Evolutionary conservation across 192 early-diverging fungal species (phyloP), one percentile per base, ranked within the genome.

Genomic region (Coemansia sp.): DNA sequence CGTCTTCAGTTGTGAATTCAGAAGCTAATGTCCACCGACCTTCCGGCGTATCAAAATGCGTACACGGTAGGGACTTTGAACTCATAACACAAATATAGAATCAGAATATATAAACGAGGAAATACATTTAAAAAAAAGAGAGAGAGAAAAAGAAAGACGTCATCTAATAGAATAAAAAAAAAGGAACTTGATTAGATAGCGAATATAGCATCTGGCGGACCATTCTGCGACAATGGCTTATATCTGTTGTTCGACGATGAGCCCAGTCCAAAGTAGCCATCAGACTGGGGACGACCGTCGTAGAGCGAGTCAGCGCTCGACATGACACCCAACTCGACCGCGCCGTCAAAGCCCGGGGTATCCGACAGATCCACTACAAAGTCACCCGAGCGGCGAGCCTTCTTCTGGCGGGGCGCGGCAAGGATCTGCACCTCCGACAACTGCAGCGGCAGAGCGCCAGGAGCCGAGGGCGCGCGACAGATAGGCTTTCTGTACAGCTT

Each of bases 401-500:
- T 54, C 49, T 52, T 52, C 20, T 20, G 64, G 2, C 71, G 60
- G 42, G 76, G 76, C 0, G 75, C 80, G 5, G 75, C 24, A 24
- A 76, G 40, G 9, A 84, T 76, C 4, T 47, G 67, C 9, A 84
- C 81, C n/a, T 78, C 73, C 16, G 31, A 16, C 3, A 57, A 49
- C 29, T 16, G 22, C 62, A 82, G 60, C 1, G 80, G 80, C 43
- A 84, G 61, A 3, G 64, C 29, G 1, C 46, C 66, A 6, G 76
- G 59, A 49, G 44, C 16, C 43, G 78, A 95, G 80, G 57, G 85
- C 11, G 76, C 79, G 0, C 43, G 36, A 60, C 82, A 85, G 13
- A 82, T 38, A 3, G 86, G 86, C 46, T 72, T 76, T 13, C 71
- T 70, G 78, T 93, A 93, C 33, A 73, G 74, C 72, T 93, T 94